phyloP scores from a whole-genome alignment of 176 grass and related monocot species.

The Pontederia paniculata region DNA sequence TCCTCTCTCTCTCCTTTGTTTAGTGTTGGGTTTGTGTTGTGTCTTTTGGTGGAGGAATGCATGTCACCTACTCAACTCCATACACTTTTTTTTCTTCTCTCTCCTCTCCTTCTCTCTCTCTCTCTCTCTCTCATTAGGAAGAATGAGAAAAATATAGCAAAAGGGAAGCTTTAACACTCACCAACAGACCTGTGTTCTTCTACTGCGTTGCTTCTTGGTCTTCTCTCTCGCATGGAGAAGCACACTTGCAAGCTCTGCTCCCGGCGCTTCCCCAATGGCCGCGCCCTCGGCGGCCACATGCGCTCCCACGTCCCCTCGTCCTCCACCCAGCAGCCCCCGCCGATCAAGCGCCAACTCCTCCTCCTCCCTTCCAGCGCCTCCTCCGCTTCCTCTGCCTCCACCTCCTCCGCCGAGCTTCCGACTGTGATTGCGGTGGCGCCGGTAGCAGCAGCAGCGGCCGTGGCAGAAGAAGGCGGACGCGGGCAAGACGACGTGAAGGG shows the following conservation, averaged over 20 bases:
- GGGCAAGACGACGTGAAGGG: background rate
- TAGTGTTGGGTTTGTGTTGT: background rate
- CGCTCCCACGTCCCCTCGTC: slow-evolving; percentile 40
- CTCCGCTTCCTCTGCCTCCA: background rate
- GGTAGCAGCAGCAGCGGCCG: background rate
- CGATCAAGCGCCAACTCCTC: background rate
- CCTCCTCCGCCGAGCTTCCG: background rate
- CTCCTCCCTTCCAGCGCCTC: background rate
- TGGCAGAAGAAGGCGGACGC: background rate
- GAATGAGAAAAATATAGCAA: background rate
- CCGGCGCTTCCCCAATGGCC: slow-evolving; percentile 76
- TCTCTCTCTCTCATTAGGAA: background rate
- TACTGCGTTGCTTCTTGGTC: background rate
- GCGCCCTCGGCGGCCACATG: slow-evolving; percentile 63
- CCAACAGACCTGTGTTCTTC: background rate
- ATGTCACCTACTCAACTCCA: slow-evolving; percentile 18
- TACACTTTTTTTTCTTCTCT: slow-evolving; percentile 14
- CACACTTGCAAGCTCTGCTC: slow-evolving; percentile 86
- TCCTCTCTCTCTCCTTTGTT: background rate
- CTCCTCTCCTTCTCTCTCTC: slow-evolving; percentile 24
- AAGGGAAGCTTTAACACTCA: background rate
- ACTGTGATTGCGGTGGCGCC: background rate
- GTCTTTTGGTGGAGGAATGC: slow-evolving; percentile 25
- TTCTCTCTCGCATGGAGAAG: slow-evolving; percentile 35
- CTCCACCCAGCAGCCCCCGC: background rate